Conservation (phyloP, 768 basidiomycete species). For the Pleurotus djamor region DNA sequence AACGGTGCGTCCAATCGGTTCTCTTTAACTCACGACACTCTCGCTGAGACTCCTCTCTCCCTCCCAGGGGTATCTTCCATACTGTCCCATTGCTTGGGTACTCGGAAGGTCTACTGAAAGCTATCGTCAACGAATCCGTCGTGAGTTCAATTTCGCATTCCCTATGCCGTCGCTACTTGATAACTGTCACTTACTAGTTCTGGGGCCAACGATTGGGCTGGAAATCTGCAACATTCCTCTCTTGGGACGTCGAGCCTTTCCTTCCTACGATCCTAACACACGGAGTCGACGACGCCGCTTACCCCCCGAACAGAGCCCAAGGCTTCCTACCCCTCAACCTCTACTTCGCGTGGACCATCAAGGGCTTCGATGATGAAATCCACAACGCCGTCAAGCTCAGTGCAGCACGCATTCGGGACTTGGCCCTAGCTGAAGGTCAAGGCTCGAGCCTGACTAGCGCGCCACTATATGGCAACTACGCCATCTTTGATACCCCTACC, state of each 20-base stretch:
- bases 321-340: constrained; percentile 25
- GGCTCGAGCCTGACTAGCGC: constrained; percentile 24
- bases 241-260: constrained; percentile 54
- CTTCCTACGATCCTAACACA: constrained; percentile 37
- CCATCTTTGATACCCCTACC: constrained; percentile 48
- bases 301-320: constrained; percentile 30
- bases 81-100: constrained; percentile 38
- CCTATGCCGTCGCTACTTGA: not conserved
- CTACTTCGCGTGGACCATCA: constrained; percentile 18
- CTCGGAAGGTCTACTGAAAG: constrained; percentile 32
- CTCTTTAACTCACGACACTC: not conserved
- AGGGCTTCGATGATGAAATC: constrained; percentile 23
- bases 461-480: constrained; percentile 60
- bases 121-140: constrained; percentile 40
- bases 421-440: constrained; percentile 38
- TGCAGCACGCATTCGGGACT: constrained; percentile 33
- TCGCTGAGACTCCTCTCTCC: constrained; percentile 9
- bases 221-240: constrained; percentile 28
- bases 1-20: constrained; percentile 12
- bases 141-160: constrained; percentile 17
- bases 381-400: constrained; percentile 35
- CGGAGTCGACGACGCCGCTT: constrained; percentile 36
- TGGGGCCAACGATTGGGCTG: constrained; percentile 35
- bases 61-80: constrained; percentile 29
- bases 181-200: constrained; percentile 28